Conservation (phyloP, 768 basidiomycete genomes). For the Rickenella mellea region DNA sequence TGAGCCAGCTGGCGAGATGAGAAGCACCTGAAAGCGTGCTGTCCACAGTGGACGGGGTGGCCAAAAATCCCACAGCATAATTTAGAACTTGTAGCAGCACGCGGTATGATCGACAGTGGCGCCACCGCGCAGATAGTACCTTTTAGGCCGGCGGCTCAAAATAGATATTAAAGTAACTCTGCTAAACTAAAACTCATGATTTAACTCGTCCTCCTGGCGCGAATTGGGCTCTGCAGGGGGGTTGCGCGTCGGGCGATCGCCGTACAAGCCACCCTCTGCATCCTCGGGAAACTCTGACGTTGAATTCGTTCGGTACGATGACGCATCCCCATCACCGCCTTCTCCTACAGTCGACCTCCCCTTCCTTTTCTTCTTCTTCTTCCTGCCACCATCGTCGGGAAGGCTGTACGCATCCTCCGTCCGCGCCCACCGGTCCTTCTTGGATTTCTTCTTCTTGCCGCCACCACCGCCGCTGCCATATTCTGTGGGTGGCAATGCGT, state of each 20-base stretch:
- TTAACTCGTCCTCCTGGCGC: slow-evolving; percentile 40
- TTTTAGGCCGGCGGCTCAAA: neutral
- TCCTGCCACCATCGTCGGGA: slow-evolving; percentile 30
- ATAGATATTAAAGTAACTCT: no score
- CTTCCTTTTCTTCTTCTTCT: slow-evolving; percentile 52
- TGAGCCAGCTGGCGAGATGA: no score
- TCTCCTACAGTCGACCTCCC: slow-evolving; percentile 34
- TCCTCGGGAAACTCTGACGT: slow-evolving; percentile 61
- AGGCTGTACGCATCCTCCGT: slow-evolving; percentile 73
- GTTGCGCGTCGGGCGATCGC: slow-evolving; percentile 19
- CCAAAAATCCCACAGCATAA: no score
- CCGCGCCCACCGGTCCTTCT: slow-evolving; percentile 83
- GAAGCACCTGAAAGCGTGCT: no score
- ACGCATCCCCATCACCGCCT: slow-evolving; percentile 13
- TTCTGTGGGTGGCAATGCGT: slow-evolving; percentile 31
- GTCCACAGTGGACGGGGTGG: no score
- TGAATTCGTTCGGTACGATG: slow-evolving; percentile 24
- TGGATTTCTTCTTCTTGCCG: slow-evolving; percentile 64
- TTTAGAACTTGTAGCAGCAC: no score
- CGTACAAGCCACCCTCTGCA: slow-evolving; percentile 60
- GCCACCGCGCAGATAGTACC: neutral
- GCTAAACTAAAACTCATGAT: slow-evolving; percentile 48
- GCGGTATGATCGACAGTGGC: no score
- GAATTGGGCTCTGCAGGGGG: slow-evolving; percentile 5
- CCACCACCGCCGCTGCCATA: slow-evolving; percentile 26